phyloP scores from a whole-genome alignment of 2,329 filamentous ascomycete genomes.

The Talaromyces sp. region DNA sequence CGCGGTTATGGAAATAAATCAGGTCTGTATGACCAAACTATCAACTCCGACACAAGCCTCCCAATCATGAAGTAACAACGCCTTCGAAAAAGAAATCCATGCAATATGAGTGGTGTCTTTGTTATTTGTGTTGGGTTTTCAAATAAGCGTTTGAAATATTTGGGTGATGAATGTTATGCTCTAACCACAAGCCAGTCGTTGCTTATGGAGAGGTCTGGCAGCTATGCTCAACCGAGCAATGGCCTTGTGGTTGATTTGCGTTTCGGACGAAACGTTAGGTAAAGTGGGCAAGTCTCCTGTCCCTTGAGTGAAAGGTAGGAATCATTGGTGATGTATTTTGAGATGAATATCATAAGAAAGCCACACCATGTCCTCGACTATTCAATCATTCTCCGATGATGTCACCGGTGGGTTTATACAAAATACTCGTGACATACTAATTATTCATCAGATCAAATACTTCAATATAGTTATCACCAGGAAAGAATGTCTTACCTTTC shows the following conservation, averaged over 20 bases:
- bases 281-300: background rate
- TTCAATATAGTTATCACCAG: background rate
- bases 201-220: background rate
- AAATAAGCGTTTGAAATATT: background rate
- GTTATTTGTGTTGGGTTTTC: background rate
- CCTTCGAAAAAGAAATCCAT: conserved; percentile 1
- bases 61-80: conserved; percentile 2
- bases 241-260: background rate
- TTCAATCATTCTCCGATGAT: conserved; percentile 27
- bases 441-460: conserved; percentile 10
- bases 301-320: background rate
- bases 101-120: background rate
- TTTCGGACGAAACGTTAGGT: background rate
- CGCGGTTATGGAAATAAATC: conserved; percentile 4
- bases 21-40: conserved; percentile 3
- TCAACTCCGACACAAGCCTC: conserved; percentile 1
- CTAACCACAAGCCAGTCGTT: background rate
- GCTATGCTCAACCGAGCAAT: background rate
- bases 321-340: background rate
- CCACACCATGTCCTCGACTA: background rate
- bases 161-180: conserved; percentile 2
- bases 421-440: conserved; percentile 90
- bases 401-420: conserved; percentile 82
- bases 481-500: conserved; percentile 59
- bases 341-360: background rate